Evolutionary conservation across 2,329 filamentous ascomycete species (phyloP), one percentile per base, ranked within the genome.

Genomic region (Venturia pyrina): DNA sequence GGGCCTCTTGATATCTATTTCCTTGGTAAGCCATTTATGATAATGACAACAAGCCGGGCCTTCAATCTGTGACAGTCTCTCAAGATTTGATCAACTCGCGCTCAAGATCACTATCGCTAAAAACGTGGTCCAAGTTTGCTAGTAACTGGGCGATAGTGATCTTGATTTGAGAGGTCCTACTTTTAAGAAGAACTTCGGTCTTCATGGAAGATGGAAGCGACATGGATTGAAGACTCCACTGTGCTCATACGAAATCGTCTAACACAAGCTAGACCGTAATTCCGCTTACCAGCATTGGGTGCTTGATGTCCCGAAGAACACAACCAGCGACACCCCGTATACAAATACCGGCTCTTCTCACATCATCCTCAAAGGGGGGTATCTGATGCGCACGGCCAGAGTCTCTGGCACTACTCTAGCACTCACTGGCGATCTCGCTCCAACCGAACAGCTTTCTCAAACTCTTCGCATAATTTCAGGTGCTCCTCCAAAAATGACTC

Each of bases 361-460:
- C 6, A 79, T 89, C 21, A 85, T 90, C 50, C 75, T 87, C 63
- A 83, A 87, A 67, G 87, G 83, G 0, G 84, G 85, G 11, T 89
- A 90, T 70, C 79, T 90, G 0, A 72, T 89, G 44, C 83, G 88
- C 7, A 85, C 82, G 0, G 86, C 86, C 0, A 79, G 80, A 2
- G 73, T 88, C 1, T 44, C 37, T 7, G 84, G 81, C 1, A 78
- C 77, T n/a, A 80, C 81, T 1, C 78, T 93, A 5, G 79, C 83
- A 15, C 73, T 93, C 2, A 83, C 83, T 4, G 90, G 87, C 3
- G 90, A 95, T 70, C 81, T 93, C 68, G 93, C 93, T 70, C 75
- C 80, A 0, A 91, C 89, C 0, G 86, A 87, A 19, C 43, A 43
- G 0, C 53, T 59, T n/a, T 59, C 53, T 19, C 53, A 59, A 10